Conservation (phyloP, 2,329 filamentous ascomycete species). For the Colletotrichum sidae region DNA sequence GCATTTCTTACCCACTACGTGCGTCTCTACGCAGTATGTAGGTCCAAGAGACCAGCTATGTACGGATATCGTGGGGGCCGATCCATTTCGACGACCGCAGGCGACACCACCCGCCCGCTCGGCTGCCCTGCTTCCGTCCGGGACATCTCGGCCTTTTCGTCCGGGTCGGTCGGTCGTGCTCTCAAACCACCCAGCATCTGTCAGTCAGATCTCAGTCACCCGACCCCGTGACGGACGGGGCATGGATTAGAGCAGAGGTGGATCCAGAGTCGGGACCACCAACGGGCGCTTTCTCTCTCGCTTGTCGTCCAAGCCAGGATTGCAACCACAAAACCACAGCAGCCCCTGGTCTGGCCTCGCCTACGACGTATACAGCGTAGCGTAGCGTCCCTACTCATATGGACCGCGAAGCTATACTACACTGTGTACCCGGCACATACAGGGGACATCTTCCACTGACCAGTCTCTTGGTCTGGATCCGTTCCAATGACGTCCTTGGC, state of each 20-base stretch:
- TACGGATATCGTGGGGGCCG: constrained; percentile 6
- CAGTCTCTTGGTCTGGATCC: constrained; percentile 22
- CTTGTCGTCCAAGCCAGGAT: constrained; percentile 13
- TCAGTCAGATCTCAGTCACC: constrained; percentile 20
- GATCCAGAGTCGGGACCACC: not conserved
- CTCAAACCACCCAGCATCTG: not conserved
- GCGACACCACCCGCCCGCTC: not conserved
- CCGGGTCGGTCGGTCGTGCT: constrained; percentile 10
- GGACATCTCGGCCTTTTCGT: constrained; percentile 23
- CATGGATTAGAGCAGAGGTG: not conserved
- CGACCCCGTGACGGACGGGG: constrained; percentile 20
- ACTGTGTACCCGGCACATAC: no score
- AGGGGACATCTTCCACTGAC: not conserved
- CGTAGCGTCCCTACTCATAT: no score
- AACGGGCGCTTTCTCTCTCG: constrained; percentile 24
- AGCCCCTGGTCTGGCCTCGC: not conserved
- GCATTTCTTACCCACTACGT: constrained; percentile 1
- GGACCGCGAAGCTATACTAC: no score
- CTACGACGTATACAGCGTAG: not conserved
- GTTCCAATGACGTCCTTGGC: constrained; percentile 26
- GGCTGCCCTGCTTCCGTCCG: constrained; percentile 15
- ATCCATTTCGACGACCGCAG: constrained; percentile 6
- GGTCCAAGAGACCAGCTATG: no score
- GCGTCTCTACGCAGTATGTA: not conserved
- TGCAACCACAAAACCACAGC: constrained; percentile 11